Base-by-base conservation (phyloP, 352 stramenopile genomes). In the Albugo candida region DNA sequence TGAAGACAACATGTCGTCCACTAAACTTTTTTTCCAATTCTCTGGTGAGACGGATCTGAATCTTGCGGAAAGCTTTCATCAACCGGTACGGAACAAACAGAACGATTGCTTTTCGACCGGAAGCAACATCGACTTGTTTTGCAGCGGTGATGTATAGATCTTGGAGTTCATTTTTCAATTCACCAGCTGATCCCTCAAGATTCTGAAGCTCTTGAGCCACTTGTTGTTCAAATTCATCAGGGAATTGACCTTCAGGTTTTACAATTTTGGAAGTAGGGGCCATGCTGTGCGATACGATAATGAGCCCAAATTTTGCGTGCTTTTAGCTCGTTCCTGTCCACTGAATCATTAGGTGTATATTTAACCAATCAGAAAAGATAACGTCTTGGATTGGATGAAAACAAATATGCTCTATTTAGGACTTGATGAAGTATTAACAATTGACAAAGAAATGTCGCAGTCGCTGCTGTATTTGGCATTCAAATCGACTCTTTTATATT, bases 1-100 rank as follows among this genome's bases (percentile, higher is more conserved):
- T 96, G 67, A 99, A 96, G 56, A 99, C 81, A 37, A 99, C 95
- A 74, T 98, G 92, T 56, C 82, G 80, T 62, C 94, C 96, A 48
- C 61, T 97, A 75, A 99, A 99, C 75, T 99, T 99, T 88, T 99
- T 99, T 81, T 99, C 95, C 42, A 99, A 70, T 73, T 99, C 96
- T 49, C 93, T 88, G 37, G 99, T 93, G 47, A 99, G 83, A 59
- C 87, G 84, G 27, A 78, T 70, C 65, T 99, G 96, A 64, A 99
- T 97, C 81, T 99, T 98, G 72, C 97, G 89, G 83, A 98, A 98
- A 49, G 80, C 77, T 58, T 89, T 94, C 58, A 98, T 84, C 45
- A 98, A 81, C 52, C 94, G 93, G 92, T 83, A 99, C 13, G 95
- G 96, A 56, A 99, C 95, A 69, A 98, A 99, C 59, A 99, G 76